Evolutionary conservation across 2,329 filamentous ascomycete genomes (phyloP).

Genomic region (Ilyonectria sp.): DNA sequence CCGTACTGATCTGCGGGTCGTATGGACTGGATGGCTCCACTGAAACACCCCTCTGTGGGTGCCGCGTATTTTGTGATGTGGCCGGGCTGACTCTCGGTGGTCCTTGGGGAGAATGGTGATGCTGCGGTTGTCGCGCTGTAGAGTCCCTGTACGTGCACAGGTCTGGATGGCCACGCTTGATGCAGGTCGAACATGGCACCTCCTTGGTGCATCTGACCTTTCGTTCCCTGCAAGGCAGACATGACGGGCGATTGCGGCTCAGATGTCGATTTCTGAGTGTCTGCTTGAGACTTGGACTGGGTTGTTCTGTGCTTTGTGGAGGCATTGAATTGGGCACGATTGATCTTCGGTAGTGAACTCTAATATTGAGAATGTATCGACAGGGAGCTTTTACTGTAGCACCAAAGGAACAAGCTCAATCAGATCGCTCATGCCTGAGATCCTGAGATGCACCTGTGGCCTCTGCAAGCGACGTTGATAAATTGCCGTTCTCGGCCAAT

Average conservation of each 20-base stretch:
- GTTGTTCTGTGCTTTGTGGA: not conserved
- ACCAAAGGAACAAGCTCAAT: too few species aligned
- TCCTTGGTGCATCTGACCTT: slow-evolving; percentile 24
- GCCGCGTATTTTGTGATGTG: not conserved
- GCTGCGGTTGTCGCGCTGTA: not conserved
- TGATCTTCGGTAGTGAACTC: not conserved
- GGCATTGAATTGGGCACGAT: not conserved
- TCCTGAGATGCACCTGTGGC: too few species aligned
- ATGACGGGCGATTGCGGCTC: slow-evolving; percentile 18
- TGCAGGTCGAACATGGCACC: slow-evolving; percentile 19
- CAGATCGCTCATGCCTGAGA: too few species aligned
- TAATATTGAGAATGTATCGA: too few species aligned
- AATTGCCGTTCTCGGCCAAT: too few species aligned
- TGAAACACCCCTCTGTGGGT: not conserved
- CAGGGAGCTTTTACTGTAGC: too few species aligned
- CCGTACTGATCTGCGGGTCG: not conserved
- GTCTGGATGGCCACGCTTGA: slow-evolving; percentile 24
- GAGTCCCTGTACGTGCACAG: slow-evolving; percentile 22
- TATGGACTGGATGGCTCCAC: not conserved
- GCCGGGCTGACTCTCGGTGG: not conserved
- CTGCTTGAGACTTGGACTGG: not conserved
- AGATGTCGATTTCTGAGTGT: not conserved
- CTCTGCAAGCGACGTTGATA: too few species aligned
- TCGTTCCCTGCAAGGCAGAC: slow-evolving; percentile 20
- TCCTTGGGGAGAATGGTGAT: not conserved